Conservation (phyloP, 495 filamentous ascomycete genomes). For the Penicillium coprophilum region DNA sequence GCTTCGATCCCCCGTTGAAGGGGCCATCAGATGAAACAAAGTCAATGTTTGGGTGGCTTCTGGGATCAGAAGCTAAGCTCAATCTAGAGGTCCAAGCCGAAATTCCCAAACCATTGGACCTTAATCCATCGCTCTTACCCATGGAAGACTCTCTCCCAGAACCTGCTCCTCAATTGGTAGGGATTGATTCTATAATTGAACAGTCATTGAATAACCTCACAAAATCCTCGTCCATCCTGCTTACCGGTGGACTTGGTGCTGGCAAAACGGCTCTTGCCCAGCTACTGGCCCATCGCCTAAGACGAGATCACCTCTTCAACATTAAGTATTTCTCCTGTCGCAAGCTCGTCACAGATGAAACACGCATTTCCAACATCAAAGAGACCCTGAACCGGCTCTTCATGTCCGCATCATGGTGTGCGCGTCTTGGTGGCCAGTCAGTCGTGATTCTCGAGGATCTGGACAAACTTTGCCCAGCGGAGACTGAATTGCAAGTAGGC, state of each 20-base stretch:
- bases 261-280: slow-evolving; percentile 79
- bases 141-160: slow-evolving; percentile 54
- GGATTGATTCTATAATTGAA: slow-evolving; percentile 73
- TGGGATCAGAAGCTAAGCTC: slow-evolving; percentile 71
- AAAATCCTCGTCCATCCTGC: slow-evolving; percentile 81
- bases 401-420: slow-evolving; percentile 85
- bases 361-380: slow-evolving; percentile 82
- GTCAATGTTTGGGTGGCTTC: slow-evolving; percentile 64
- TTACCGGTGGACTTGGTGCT: slow-evolving; percentile 84
- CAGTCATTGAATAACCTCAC: slow-evolving; percentile 70
- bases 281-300: slow-evolving; percentile 64
- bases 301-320: slow-evolving; percentile 66
- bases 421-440: slow-evolving; percentile 75
- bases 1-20: slow-evolving; percentile 63
- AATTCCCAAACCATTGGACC: slow-evolving; percentile 58
- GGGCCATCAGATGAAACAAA: slow-evolving; percentile 46
- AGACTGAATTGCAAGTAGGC: slow-evolving; percentile 89
- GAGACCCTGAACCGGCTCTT: slow-evolving; percentile 81
- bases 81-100: slow-evolving; percentile 70
- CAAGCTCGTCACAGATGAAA: slow-evolving; percentile 84
- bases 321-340: slow-evolving; percentile 79
- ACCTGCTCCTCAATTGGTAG: slow-evolving; percentile 66
- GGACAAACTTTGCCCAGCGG: slow-evolving; percentile 85
- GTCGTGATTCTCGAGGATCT: slow-evolving; percentile 89
- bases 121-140: slow-evolving; percentile 44